phyloP scores from a whole-genome alignment of 768 basidiomycete genomes.

The Termitomyces sp. region DNA sequence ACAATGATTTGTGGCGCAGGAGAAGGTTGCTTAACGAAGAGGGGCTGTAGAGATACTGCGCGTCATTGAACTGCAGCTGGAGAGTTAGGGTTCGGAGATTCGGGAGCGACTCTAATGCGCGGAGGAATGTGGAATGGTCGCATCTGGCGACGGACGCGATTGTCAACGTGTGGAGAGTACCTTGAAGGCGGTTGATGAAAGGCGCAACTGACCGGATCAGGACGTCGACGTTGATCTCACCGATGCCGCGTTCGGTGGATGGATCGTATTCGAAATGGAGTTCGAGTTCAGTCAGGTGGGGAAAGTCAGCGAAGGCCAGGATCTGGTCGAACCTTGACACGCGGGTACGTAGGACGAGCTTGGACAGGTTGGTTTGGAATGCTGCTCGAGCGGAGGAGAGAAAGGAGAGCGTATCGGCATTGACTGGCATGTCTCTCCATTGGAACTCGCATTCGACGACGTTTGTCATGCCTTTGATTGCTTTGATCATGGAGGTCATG shows the following conservation, averaged over 20 bases:
- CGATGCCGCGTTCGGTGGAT: neutral
- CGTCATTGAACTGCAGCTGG: constrained; percentile 16
- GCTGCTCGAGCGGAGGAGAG: constrained; percentile 20
- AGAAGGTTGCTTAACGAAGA: constrained; percentile 18
- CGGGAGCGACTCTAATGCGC: constrained; percentile 20
- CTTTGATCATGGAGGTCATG: constrained; percentile 24
- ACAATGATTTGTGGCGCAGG: constrained; percentile 11
- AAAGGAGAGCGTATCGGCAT: constrained; percentile 22
- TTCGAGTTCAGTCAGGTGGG: constrained; percentile 25
- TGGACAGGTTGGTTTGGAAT: constrained; percentile 25
- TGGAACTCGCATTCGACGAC: constrained; percentile 29
- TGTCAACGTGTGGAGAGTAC: constrained; percentile 22
- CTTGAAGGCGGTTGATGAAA: constrained; percentile 23
- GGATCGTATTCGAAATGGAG: constrained; percentile 27
- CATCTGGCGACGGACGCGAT: constrained; percentile 25
- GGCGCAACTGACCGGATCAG: constrained; percentile 22
- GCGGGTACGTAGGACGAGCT: constrained; percentile 26
- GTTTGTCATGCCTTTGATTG: constrained; percentile 27
- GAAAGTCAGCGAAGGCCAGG: constrained; percentile 22
- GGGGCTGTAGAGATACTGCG: constrained; percentile 18
- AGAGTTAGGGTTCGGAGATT: constrained; percentile 18
- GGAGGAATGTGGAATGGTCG: constrained; percentile 28
- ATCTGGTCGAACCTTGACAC: constrained; percentile 25
- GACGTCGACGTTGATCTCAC: constrained; percentile 5
- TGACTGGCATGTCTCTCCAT: constrained; percentile 31